Evolutionary conservation across 257 asterid genomes (phyloP), one percentile per base, ranked within the genome.

Genomic region (Prunella vulgaris): DNA sequence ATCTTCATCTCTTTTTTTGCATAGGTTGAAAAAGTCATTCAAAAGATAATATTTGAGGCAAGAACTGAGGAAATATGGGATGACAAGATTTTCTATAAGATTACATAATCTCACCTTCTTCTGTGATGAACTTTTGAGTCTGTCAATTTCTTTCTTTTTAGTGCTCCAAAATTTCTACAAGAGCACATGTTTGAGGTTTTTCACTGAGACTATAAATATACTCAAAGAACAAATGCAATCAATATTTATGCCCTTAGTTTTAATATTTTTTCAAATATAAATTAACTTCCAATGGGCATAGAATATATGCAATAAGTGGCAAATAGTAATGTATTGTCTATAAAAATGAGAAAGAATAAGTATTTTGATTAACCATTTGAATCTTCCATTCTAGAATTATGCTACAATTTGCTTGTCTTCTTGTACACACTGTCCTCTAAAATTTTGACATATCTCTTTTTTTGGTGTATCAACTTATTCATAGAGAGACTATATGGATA

Each of bases 21-120:
- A 53, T 69, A 93, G 98, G 98, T 90, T 64, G 98, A 93, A 74
- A 95, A 81, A 69, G 95, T 90, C 77, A 88, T 93, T 71, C 84
- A 81, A 7, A 88, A 79, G 89, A 93, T 93, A 74, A 82, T 93
- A 38, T 86, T 82, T 74, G 92, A 81, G 78, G 95, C 98, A 72
- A 87, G 96, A 60, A 93, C 98, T 49, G 97, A 97, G 67, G 98
- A 93, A 79, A 93, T 93, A 69, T 97, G 97, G 1, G 98, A 93
- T 69, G 97, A 97, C 54, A 93, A 93, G 88, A 93, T 93, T 62
- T 93, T 93, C 77, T 44, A 97, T 93, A 83, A 84, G 90, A 66
- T 62, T 54, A 5, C 32, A 22, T n/a, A n/a, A n/a, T n/a, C n/a
- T n/a, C 37, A 38, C 74, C 51, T 49, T 52, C 58, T 51, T 63